These are phyloP conservation scores for Fraxinus paxiana DNA, from an alignment of 305 asterid species.

Conservation along the genomic window DNA sequence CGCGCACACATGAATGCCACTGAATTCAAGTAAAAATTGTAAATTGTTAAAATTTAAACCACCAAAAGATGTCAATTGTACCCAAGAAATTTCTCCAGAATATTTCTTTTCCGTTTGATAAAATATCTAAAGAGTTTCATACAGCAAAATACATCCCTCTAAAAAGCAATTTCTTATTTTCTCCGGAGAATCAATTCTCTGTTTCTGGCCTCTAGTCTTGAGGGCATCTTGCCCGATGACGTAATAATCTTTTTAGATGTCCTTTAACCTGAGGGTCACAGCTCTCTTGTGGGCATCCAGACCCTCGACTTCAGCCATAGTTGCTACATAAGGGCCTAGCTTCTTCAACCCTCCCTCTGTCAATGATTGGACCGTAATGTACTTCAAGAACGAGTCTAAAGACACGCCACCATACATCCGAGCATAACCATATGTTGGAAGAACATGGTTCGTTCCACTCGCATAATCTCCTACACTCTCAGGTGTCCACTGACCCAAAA, in stretches of 20 bases:
- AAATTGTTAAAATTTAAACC: neutral
- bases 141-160: neutral
- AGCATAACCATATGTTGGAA: constrained; percentile 95
- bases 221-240: constrained; percentile 23
- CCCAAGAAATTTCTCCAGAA: neutral
- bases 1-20: neutral
- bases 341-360: constrained; percentile 79
- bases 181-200: neutral
- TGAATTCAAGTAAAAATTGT: neutral
- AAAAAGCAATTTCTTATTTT: neutral
- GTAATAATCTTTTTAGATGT: constrained; percentile 49
- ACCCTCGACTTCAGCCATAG: constrained; percentile 92
- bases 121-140: neutral
- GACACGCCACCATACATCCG: constrained; percentile 87
- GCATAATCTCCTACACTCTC: constrained; percentile 99
- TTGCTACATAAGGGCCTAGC: constrained; percentile 83
- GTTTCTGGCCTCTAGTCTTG: neutral
- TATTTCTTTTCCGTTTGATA: neutral
- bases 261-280: constrained; percentile 79
- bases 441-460: constrained; percentile 92
- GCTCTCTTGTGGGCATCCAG: constrained; percentile 96
- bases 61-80: neutral
- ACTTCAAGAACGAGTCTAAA: constrained; percentile 78
- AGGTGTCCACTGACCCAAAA: constrained; percentile 87
- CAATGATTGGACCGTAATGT: constrained; percentile 80